Percentiles rank a stretch among this genome's conserved stretches.
Evolutionary conservation across 805 yeast genomes (phyloP).

Genomic region (Candida corydali): DNA sequence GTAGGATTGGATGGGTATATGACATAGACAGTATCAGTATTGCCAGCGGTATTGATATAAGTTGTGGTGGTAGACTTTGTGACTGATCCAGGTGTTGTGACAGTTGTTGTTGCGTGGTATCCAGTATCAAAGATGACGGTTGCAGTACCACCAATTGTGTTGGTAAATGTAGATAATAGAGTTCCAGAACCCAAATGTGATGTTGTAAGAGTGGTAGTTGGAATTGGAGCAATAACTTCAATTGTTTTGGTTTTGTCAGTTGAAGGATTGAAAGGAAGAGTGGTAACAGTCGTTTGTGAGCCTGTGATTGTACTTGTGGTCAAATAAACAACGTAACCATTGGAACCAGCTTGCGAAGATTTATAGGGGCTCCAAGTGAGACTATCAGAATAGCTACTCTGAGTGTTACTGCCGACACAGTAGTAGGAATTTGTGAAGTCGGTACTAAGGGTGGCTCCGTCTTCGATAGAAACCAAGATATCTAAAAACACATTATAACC

Average conservation of each 20-base stretch:
- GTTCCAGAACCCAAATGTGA: constrained; percentile 13
- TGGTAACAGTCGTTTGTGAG: constrained; percentile 15
- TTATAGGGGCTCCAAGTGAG: constrained; percentile 10
- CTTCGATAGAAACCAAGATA: constrained; percentile 2
- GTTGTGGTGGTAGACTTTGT: not conserved
- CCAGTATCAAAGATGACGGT: constrained; percentile 14
- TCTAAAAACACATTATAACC: constrained; percentile 19
- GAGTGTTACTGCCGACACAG: constrained; percentile 9
- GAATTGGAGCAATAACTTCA: constrained; percentile 18
- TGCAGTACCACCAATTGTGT: constrained; percentile 15
- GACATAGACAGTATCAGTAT: constrained; percentile 14
- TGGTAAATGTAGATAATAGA: constrained; percentile 13
- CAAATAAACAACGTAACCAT: constrained; percentile 12
- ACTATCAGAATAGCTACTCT: constrained; percentile 12
- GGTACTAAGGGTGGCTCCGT: not conserved
- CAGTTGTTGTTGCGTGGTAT: constrained; percentile 1
- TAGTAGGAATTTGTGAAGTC: constrained; percentile 11
- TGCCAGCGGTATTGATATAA: not conserved
- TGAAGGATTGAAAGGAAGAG: constrained; percentile 13
- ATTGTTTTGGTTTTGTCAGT: constrained; percentile 19
- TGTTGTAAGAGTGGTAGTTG: constrained; percentile 14
- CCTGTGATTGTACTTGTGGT: constrained; percentile 20
- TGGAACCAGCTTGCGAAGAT: constrained; percentile 9
- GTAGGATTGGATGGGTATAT: constrained; percentile 11
- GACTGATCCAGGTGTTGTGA: not conserved